Evolutionary conservation across 768 basidiomycete species (phyloP), one percentile per base, ranked within the genome.

Genomic region (Steccherinum ochraceum): DNA sequence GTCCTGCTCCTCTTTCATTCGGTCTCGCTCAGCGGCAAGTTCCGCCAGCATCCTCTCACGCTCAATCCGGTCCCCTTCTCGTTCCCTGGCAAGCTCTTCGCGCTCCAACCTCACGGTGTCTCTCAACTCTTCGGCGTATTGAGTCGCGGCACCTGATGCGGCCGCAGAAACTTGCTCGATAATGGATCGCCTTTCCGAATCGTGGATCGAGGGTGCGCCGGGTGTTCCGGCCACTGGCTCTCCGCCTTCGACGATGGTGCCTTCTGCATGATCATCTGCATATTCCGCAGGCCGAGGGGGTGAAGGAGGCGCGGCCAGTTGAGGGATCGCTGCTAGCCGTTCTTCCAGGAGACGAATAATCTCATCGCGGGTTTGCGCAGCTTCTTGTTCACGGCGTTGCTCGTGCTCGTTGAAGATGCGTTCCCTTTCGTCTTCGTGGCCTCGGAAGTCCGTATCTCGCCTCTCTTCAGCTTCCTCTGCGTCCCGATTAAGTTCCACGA

Each of bases 381-480:
- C 69, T 59, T 87, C 84, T 20, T 71, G 64, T 19, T 79, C 78
- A 35, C 88, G 72, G 41, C 78, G 72, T 2, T 68, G 73, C 59
- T 90, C 83, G 39, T 69, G 71, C 1, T 83, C 80, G 24, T 73
- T 59, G 63, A 88, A 89, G 1, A 81, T 63, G 5, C 69, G 76
- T 18, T 86, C 73, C 5, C 87, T 72, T 46, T 79, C 80, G 11
- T 83, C 80, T 64, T 91, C 89, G 52, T 78, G 76, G 1, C 68
- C 67, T 16, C 78, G 74, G 67, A 87, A 89, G 24, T 82, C 79
- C 5, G 63, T 64, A 51, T 90, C 87, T 10, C 88, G 78, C 43
- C 70, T 70, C 21, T 79, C 74, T 58, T 91, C 89, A 0, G 77
- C 78, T 46, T 79, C 78, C 27, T 77, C 74, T 0, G 80, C 77